Conservation (phyloP, 2,329 filamentous ascomycete species). For the Chaetomium sp. region DNA sequence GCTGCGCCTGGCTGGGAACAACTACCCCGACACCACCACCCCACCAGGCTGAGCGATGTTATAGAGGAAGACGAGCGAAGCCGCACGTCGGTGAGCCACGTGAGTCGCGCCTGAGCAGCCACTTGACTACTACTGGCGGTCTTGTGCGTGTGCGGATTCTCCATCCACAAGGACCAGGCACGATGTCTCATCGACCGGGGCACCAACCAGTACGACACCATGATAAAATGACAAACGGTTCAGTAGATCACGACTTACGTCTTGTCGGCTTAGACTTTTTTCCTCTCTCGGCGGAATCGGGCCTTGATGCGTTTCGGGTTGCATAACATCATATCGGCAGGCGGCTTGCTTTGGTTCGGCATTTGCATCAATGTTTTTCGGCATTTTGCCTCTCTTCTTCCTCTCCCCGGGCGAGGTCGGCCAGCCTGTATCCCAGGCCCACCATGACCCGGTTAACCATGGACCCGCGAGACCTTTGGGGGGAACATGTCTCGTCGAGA, state of each 20-base stretch:
- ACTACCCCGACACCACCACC: constrained; percentile 81
- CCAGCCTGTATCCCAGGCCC: not conserved
- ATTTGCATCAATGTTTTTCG: not conserved
- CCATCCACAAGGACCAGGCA: not conserved
- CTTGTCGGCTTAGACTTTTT: constrained; percentile 11
- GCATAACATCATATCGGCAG: constrained; percentile 19
- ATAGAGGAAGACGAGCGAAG: constrained; percentile 81
- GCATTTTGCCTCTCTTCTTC: not conserved
- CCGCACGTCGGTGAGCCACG: constrained; percentile 69
- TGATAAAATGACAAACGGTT: constrained; percentile 3
- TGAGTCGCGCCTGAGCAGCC: constrained; percentile 49
- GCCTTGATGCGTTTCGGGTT: constrained; percentile 7
- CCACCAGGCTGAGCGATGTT: constrained; percentile 85
- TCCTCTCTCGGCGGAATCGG: constrained; percentile 1
- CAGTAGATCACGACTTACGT: constrained; percentile 11
- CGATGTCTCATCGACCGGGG: not conserved
- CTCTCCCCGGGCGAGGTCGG: no score
- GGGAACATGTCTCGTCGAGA: no score
- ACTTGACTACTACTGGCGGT: constrained; percentile 6
- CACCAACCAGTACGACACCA: constrained; percentile 11
- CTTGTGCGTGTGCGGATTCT: not conserved
- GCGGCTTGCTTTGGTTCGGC: constrained; percentile 15
- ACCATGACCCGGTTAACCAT: not conserved
- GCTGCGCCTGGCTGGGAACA: constrained; percentile 72
- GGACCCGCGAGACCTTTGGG: not conserved